Evolutionary conservation across 441 rosid species (phyloP).

Genomic region (Adansonia grandidieri): DNA sequence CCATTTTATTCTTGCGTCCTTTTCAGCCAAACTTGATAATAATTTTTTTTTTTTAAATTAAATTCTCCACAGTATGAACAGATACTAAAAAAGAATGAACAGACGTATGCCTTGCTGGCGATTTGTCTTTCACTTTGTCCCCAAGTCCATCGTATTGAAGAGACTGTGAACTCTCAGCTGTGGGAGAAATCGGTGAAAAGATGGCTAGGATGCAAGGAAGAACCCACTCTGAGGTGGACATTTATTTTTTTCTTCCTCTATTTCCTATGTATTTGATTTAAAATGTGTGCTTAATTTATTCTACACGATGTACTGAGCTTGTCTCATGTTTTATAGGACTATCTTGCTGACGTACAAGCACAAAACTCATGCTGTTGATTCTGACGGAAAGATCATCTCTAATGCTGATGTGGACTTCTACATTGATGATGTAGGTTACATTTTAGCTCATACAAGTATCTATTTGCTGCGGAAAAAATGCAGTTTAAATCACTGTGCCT

Average conservation of each 20-base stretch:
- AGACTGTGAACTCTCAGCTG: slow-evolving; percentile 81
- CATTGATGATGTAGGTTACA: slow-evolving; percentile 64
- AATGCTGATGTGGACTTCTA: slow-evolving; percentile 94
- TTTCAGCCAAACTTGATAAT: neutral
- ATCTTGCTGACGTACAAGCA: slow-evolving; percentile 89
- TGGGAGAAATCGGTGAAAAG: slow-evolving; percentile 96
- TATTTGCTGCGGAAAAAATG: neutral
- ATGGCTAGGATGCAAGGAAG: slow-evolving; percentile 93
- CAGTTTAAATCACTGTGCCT: neutral
- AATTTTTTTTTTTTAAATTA: slow-evolving; percentile 15
- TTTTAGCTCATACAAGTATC: neutral
- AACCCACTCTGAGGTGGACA: slow-evolving; percentile 72
- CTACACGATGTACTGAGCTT: slow-evolving; percentile 20
- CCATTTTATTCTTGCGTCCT: neutral
- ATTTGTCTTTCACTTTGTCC: slow-evolving; percentile 88
- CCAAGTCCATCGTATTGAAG: slow-evolving; percentile 81
- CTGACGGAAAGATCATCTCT: slow-evolving; percentile 73
- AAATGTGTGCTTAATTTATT: neutral
- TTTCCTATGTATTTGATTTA: neutral
- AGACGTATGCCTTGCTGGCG: slow-evolving; percentile 93
- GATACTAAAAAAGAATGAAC: slow-evolving; percentile 94
- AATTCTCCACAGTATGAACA: slow-evolving; percentile 95
- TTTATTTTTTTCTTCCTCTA: neutral
- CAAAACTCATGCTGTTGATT: slow-evolving; percentile 89
- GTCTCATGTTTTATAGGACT: slow-evolving; percentile 50